Evolutionary conservation across 2,329 filamentous ascomycete genomes (phyloP), one percentile per base, ranked within the genome.

Genomic region (Apiospora marii): DNA sequence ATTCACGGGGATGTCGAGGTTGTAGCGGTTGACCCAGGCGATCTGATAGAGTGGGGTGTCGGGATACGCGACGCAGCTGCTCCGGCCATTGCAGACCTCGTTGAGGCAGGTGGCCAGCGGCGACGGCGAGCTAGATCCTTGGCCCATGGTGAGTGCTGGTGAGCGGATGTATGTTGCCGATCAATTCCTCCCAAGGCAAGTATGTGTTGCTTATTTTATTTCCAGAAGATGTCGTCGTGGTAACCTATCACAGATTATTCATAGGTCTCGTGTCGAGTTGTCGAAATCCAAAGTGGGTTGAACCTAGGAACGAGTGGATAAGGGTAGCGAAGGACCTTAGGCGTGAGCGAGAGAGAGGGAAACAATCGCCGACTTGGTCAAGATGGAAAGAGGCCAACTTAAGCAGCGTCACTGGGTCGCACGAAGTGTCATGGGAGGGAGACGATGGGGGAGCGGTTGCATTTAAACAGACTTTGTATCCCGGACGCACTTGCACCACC

Each of bases 21-120:
- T 90, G 80, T 87, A 90, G 0, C 85, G 82, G 75, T 84, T 85
- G 48, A 86, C 87, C 88, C 88, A 90, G 10, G 78, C 75, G 2
- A 81, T 53, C 76, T 88, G 83, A 78, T 87, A 89, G 7, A 87
- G 77, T 0, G 81, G 81, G 51, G 82, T 80, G 68, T 76, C 77
- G 0, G 87, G 83, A 73, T 84, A 89, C 14, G 80, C 85, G 69
- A 88, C 86, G 74, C 88, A 90, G 74, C 79, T 78, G 22, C 74
- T 73, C 53, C 85, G 83, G 70, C 84, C 83, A 43, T 80, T 80
- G 76, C 87, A 89, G 73, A 89, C 82, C 30, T 79, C 73, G 70
- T 83, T 79, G 48, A 90, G 83, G 77, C 88, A 90, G 51, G 81
- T 78, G 72, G 84, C 80, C 61, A 88, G 75, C 4, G 83, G 78